Base-by-base conservation (phyloP, 1,139 yeast genomes). In the Taphrina populina region DNA sequence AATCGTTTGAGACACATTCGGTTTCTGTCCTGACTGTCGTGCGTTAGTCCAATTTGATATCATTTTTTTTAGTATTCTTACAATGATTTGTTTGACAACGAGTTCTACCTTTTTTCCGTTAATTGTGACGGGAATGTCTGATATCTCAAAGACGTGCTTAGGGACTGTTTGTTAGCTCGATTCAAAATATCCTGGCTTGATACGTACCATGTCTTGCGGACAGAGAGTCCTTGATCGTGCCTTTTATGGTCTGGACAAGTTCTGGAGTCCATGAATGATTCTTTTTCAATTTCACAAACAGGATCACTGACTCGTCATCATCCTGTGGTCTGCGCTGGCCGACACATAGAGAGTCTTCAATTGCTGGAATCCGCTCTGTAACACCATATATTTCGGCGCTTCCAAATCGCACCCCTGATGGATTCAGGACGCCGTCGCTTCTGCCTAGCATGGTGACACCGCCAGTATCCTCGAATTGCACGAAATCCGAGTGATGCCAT, bases 401-500 rank as follows among this genome's bases (percentile, higher is more conserved):
- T 6, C 64, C 64, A 40, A 62, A 62, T 15, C 64, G 57, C 13
- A 62, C 62, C 3, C 64, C 64, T 4, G 62, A 37, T 2, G 64
- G 64, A 30, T 62, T 62, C 23, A 62, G 41, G 8, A 62, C 64
- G 17, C 64, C 64, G 35, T 62, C 64, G 7, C 64, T 62, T 11
- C 64, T 54, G 7, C 64, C 63, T 20, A 62, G 49, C 64, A 62
- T 60, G 43, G 60, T 43, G 6, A 59, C 45, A 4, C 64, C 64
- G 21, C 52, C 43, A 15, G 63, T 62, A 24, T 41, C 46, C 13
- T 62, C 61, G 35, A 58, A 27, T 17, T 59, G 53, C n/a, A 62
- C 61, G 29, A 59, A 62, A 52, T 62, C 64, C 17, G 64, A 64
- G 46, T 62, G 64, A 35, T 62, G 64, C 64, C 64, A 62, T 15